Evolutionary conservation across 2,329 filamentous ascomycete genomes (phyloP), one percentile per base, ranked within the genome.

Genomic region (Neofusicoccum ribis): DNA sequence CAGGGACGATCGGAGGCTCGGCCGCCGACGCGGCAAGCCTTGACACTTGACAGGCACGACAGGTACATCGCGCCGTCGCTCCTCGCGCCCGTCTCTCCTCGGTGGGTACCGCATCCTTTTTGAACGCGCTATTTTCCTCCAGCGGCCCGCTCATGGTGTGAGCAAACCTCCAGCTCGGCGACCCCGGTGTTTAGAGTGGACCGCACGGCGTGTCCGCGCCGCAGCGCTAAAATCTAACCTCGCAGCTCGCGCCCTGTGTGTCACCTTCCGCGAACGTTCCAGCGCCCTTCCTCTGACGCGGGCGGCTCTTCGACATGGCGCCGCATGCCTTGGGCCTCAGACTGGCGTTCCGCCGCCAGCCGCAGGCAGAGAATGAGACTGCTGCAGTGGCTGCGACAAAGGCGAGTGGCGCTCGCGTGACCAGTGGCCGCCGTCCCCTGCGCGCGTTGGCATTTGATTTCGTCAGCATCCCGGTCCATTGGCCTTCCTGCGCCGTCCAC

Each of bases 1-100:
- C 50, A 41, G 36, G 17, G 54, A 34, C 31, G 56, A 49, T 60
- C 56, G 56, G 56, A 47, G 56, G 56, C 56, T 60, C 43, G 56
- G 56, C 56, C 20, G 41, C 56, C 37, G 27, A 31, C 27, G 27
- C 56, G 56, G 37, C 56, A n/a, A 23, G 41, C 41, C 52, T 37
- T 58, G 37, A 37, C 37, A 20, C 23, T 58, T 58, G 52, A 41
- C 51, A 41, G 36, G 31, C 6, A 31, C 27, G 5, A 31, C 27
- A 7, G 27, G 27, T 14, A 23, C 51, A 52, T 52, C 31, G 34
- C 14, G 8, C 14, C 31, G 9, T 37, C 34, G 7, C 50, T 17
- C n/a, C 27, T 31, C 27, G 27, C 27, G 27, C 27, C 27, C 27
- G 5, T 31, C 27, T 31, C 27, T 31, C 27, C 27, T 31, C 27